Percentiles rank a stretch among this genome's conserved stretches.
Conservation (phyloP, 106 monocot genomes). For the Platanthera guangdongensis region DNA sequence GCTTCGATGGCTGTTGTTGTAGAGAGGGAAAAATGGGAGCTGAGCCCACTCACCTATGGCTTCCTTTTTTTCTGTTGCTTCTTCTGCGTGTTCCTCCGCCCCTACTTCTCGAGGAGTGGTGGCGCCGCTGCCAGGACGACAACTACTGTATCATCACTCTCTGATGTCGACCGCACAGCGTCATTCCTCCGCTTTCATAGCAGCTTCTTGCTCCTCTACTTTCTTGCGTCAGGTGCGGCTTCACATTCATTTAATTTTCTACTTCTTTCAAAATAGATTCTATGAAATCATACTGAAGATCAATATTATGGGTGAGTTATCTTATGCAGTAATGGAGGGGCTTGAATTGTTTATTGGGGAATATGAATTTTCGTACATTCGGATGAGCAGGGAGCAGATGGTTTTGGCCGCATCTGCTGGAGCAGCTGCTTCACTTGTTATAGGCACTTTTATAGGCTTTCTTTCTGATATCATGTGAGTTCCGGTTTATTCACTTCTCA, state of each 20-base stretch:
- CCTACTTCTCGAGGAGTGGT: constrained; percentile 40
- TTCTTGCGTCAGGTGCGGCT: constrained; percentile 60
- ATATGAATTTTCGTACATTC: constrained; percentile 36
- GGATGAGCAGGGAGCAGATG: constrained; percentile 53
- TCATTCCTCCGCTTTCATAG: constrained; percentile 74
- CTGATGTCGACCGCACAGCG: constrained; percentile 36
- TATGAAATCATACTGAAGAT: background rate
- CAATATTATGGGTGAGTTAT: background rate
- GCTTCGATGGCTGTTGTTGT: constrained; percentile 55
- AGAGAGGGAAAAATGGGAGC: constrained; percentile 56
- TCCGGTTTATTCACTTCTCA: background rate
- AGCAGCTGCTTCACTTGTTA: constrained; percentile 36
- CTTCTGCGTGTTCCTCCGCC: constrained; percentile 41
- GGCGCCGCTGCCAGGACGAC: background rate
- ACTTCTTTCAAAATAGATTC: too few species aligned
- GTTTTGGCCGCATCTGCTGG: constrained; percentile 38
- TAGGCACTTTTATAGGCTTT: constrained; percentile 59
- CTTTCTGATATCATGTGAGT: constrained; percentile 73
- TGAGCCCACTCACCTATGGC: constrained; percentile 32
- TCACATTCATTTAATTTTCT: background rate
- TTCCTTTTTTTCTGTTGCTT: constrained; percentile 61
- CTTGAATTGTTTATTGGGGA: constrained; percentile 61
- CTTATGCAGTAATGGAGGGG: constrained; percentile 48
- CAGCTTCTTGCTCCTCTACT: constrained; percentile 65
- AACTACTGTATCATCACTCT: constrained; percentile 15